Evolutionary conservation across 192 early-diverging fungal genomes (phyloP).

Genomic region (Spizellomyces punctatus): DNA sequence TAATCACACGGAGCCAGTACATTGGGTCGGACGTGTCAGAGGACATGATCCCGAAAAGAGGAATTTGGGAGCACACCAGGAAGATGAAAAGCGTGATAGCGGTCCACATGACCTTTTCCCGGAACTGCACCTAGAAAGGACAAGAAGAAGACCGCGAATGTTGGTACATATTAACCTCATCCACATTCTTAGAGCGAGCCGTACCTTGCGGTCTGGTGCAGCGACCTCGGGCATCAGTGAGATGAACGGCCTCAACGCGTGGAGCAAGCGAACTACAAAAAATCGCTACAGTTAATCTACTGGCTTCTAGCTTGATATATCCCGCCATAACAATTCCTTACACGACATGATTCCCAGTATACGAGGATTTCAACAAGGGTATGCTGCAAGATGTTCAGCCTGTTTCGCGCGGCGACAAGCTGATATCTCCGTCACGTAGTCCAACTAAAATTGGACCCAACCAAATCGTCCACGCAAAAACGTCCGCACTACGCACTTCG

Average conservation of each 20-base stretch:
- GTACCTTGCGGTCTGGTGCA: slow-evolving; percentile 94
- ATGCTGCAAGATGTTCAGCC: background rate
- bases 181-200: background rate
- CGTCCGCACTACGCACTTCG: background rate
- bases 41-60: slow-evolving; percentile 99
- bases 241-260: slow-evolving; percentile 97
- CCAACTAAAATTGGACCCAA: background rate
- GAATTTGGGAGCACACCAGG: slow-evolving; percentile 99
- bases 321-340: background rate
- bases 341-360: background rate
- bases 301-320: background rate
- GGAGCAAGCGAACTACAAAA: slow-evolving; percentile 83
- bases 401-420: background rate
- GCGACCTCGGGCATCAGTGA: slow-evolving; percentile 97
- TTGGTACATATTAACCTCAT: slow-evolving; percentile 1
- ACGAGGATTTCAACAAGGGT: background rate
- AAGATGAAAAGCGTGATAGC: slow-evolving; percentile 99
- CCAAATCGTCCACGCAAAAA: background rate
- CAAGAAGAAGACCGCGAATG: background rate
- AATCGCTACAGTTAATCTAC: background rate
- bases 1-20: slow-evolving; percentile 99
- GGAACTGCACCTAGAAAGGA: slow-evolving; percentile 79
- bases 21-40: slow-evolving; percentile 98
- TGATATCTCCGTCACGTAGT: background rate
- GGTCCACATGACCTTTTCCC: slow-evolving; percentile 99